phyloP scores from a whole-genome alignment of 768 basidiomycete species.

The Phylloporus sp. region DNA sequence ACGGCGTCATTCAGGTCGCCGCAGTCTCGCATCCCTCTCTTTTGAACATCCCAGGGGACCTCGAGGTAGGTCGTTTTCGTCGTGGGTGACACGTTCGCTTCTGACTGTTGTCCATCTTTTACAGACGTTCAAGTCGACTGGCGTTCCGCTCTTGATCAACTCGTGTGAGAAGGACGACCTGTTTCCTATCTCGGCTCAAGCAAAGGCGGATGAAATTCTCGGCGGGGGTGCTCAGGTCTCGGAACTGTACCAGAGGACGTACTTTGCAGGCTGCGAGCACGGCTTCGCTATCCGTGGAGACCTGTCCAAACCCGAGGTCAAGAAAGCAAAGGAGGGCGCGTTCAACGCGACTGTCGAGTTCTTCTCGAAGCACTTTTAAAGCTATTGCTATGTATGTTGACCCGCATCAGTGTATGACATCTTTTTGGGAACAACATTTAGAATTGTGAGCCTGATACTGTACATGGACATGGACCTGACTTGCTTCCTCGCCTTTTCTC shows the following conservation, averaged over 20 bases:
- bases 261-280: conserved; percentile 40
- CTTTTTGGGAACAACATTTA: not conserved
- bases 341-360: conserved; percentile 49
- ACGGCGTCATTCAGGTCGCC: conserved; percentile 35
- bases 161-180: conserved; percentile 48
- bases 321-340: conserved; percentile 57
- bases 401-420: not conserved
- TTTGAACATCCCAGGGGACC: conserved; percentile 39
- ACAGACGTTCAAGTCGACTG: conserved; percentile 46
- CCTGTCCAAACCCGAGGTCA: conserved; percentile 43
- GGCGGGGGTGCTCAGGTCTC: conserved; percentile 41
- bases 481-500: conserved; percentile 3
- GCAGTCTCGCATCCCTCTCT: conserved; percentile 46
- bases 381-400: not conserved
- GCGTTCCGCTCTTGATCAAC: conserved; percentile 63
- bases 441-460: not conserved
- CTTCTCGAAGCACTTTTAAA: conserved; percentile 37
- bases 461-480: conserved; percentile 1
- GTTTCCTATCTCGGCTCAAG: conserved; percentile 46
- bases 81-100: not conserved
- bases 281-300: conserved; percentile 55
- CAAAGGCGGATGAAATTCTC: conserved; percentile 46
- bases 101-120: not conserved
- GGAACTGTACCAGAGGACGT: conserved; percentile 32
- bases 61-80: conserved; percentile 41